phyloP scores from a whole-genome alignment of 345 rosid species.

The Cardamine resedifolia region DNA sequence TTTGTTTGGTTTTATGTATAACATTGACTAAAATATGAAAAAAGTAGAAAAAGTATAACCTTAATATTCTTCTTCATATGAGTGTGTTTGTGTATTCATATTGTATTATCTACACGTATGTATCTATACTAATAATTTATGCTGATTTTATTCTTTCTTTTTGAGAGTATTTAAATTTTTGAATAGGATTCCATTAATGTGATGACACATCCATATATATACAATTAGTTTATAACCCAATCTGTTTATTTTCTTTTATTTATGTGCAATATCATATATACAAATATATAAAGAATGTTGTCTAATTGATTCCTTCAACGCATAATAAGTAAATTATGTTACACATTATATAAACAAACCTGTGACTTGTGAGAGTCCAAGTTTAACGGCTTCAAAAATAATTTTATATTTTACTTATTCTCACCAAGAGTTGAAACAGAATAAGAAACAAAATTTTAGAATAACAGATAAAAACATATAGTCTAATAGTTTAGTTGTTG shows the following conservation, averaged over 20 bases:
- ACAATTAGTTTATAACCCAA: neutral
- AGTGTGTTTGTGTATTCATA: neutral
- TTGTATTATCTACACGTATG: constrained; percentile 9
- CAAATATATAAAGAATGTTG: neutral
- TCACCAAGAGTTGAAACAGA: neutral
- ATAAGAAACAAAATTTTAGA: neutral
- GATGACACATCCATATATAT: constrained; percentile 3
- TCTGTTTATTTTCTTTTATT: neutral
- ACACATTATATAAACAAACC: neutral
- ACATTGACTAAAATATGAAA: neutral
- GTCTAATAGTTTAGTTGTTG: neutral
- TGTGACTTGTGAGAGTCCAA: constrained; percentile 5
- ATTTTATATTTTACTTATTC: neutral
- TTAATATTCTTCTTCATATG: neutral
- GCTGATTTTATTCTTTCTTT: neutral
- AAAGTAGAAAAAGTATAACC: neutral
- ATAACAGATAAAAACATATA: neutral
- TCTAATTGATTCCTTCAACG: neutral
- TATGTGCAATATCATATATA: neutral
- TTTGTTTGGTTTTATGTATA: neutral
- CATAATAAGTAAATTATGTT: neutral
- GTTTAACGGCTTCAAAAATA: constrained; percentile 14
- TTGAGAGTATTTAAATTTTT: neutral
- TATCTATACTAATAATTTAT: neutral
- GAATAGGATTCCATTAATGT: constrained; percentile 2